Base-by-base conservation (phyloP, 257 asterid species). In the Thymus mandschuricus region DNA sequence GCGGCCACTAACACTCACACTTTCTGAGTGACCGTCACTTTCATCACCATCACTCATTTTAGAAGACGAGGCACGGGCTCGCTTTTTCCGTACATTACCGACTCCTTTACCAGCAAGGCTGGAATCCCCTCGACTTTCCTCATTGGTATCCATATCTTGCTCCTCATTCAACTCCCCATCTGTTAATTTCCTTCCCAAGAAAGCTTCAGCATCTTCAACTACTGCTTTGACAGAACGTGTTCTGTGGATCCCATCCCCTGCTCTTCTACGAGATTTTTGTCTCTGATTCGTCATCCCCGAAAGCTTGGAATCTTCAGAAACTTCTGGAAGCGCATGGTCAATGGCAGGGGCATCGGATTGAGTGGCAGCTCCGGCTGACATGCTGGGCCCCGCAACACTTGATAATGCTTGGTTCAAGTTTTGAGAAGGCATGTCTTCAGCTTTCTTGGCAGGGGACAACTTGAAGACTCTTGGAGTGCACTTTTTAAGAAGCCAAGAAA, bases 391-490 rank as follows among this genome's bases (percentile, higher is more conserved):
- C 41, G 29, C 85, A 66, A 54, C 75, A 51, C 79, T 78, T 71
- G 81, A 70, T 81, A 79, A 78, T 48, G 84, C 82, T 52, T 69
- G 84, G 71, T 85, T 85, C 81, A 83, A 73, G 80, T 86, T 80
- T 60, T 75, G 87, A 63, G 87, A 56, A 50, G 84, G 76, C 69
- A 78, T 9, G 33, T 77, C 74, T 62, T 70, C 79, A 60, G 59
- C 70, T 70, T 65, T 74, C 55, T 68, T 76, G 50, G 68, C 79
- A 2, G 90, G 92, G 56, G 97, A 79, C 55, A 68, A 66, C 72
- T 76, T 84, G 34, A 89, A 83, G 78, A 89, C 77, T 73, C 68
- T 86, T 12, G 94, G 83, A 48, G 92, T 85, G 92, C 98, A 92
- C 68, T 89, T 88, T 34, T 30, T 80, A 31, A 92, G 84, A 64